Conservation (phyloP, 192 early-diverging fungal species). For the Chytriomyces hyalinus region DNA sequence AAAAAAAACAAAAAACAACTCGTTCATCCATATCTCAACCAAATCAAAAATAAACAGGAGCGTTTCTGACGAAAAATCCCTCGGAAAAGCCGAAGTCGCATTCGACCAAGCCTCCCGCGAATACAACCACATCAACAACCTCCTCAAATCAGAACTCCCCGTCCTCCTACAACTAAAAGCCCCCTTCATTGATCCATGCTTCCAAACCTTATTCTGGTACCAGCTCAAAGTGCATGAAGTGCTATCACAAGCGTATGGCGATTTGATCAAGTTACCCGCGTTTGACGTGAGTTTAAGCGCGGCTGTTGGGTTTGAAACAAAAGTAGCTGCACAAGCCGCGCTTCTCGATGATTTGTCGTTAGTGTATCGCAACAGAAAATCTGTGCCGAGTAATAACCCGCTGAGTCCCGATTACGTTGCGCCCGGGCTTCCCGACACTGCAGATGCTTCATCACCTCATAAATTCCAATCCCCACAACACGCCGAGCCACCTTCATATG, state of each 20-base stretch:
- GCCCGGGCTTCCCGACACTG: not conserved
- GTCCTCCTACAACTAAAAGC: constrained; percentile 73
- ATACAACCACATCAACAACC: constrained; percentile 82
- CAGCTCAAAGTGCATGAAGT: constrained; percentile 79
- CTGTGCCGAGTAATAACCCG: constrained; percentile 1
- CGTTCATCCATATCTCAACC: not conserved
- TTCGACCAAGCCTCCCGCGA: constrained; percentile 82
- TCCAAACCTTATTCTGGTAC: constrained; percentile 81
- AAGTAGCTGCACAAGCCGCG: constrained; percentile 16
- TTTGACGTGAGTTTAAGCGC: constrained; percentile 21
- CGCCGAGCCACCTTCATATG: not conserved
- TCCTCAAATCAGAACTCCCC: constrained; percentile 81
- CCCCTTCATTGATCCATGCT: constrained; percentile 86
- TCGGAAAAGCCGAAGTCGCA: constrained; percentile 65
- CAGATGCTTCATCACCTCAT: not conserved
- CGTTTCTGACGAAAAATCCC: constrained; percentile 51
- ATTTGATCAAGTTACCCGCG: constrained; percentile 9
- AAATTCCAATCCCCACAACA: too few species aligned
- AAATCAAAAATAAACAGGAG: constrained; percentile 35
- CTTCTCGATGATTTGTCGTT: constrained; percentile 33
- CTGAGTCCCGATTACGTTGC: constrained; percentile 30
- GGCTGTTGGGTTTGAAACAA: constrained; percentile 28
- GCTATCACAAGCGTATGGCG: constrained; percentile 39
- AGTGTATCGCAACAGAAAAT: constrained; percentile 16
- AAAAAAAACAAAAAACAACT: not conserved